Base-by-base conservation (phyloP, 495 filamentous ascomycete species). In the Patellaria atrata region DNA sequence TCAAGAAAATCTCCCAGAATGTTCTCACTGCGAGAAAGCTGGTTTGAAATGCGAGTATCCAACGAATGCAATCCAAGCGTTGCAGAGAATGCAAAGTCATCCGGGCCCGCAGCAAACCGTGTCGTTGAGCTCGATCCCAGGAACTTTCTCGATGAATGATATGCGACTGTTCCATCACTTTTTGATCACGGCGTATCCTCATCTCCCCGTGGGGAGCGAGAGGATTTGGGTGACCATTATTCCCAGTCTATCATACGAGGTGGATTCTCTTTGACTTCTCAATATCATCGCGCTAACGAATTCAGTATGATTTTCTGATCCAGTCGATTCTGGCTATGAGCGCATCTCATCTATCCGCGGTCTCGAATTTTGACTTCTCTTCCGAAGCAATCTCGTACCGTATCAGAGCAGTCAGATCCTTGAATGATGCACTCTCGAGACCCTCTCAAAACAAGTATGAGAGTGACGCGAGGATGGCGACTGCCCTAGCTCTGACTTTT, bases 101-200 rank as follows among this genome's bases (percentile, higher is more conserved):
- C 41, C 41, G 0, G 30, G 34, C 32, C 41, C 46, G 8, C 42
- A 45, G 21, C 27, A 62, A 7, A 26, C 34, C 3, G 31, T 37
- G 21, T 27, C 27, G 2, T 31, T 47, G 23, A 27, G 33, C 12
- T 38, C 30, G 14, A 23, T 56, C 51, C 43, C 49, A 2, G 27
- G 49, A 13, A 22, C 37, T 11, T 44, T 47, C 28, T 39, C 37
- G 9, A 46, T 65, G 12, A 57, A 67, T 14, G 71, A 76, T 50
- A 67, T 77, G 51, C 62, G 70, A 31, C 65, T 75, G 43, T 75
- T 75, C 51, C 69, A 77, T 50, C 67, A 74, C 41, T 75, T 77
- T 35, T 53, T 76, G 15, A 38, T 65, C 13, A 53, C 48, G 6
- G 72, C 70, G 35, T 65, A 69, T 38, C 73, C 72, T 4, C 64